These are phyloP conservation scores for Orobanche coerulescens DNA, from an alignment of 257 asterid species.

Conservation along the genomic window DNA sequence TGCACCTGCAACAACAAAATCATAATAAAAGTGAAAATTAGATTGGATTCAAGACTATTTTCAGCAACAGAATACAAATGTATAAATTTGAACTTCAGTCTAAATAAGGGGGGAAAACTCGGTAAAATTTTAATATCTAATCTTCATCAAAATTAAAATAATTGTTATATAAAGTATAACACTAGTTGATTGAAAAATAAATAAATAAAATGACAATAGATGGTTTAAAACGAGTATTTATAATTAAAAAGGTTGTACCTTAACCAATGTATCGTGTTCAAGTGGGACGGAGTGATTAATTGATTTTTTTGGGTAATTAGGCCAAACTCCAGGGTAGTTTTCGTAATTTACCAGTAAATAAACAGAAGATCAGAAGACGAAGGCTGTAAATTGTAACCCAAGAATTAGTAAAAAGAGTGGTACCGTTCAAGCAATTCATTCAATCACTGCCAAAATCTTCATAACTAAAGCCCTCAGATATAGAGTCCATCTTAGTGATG, in stretches of 20 bases:
- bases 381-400: background rate
- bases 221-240: no score
- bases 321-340: background rate
- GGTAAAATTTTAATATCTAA: no score
- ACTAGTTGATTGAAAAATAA: no score
- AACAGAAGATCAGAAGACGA: background rate
- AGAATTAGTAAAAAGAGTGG: background rate
- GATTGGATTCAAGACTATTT: background rate
- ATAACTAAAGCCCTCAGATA: conserved; percentile 35
- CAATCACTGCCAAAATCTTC: conserved; percentile 43
- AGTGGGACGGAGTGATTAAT: no score
- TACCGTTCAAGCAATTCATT: conserved; percentile 23
- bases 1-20: conserved; percentile 22
- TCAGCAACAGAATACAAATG: background rate
- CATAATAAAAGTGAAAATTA: background rate
- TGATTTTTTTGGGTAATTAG: background rate
- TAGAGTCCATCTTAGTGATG: conserved; percentile 33
- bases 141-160: no score
- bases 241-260: no score
- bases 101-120: no score
- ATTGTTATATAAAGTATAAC: no score
- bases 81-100: no score
- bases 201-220: no score
- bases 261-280: no score
- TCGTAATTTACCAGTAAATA: background rate